Conservation (phyloP, 1,139 yeast species). For the Lodderomyces elongisporus region DNA sequence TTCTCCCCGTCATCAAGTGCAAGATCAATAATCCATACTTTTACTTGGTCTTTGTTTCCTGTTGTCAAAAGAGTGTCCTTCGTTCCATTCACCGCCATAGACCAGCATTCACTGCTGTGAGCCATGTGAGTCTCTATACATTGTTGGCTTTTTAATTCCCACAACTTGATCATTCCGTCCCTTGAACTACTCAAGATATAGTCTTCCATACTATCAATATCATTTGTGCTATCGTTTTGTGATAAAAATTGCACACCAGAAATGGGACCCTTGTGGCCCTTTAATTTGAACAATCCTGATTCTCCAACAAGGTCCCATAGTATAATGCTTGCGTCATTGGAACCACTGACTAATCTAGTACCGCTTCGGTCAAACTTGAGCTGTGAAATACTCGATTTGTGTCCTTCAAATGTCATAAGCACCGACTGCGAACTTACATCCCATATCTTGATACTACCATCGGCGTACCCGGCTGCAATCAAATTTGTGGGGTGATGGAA, state of each 20-base stretch:
- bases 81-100: slow-evolving; percentile 46
- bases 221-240: slow-evolving; percentile 18
- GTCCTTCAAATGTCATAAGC: slow-evolving; percentile 80
- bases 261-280: slow-evolving; percentile 86
- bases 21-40: slow-evolving; percentile 72
- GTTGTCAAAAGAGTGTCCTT: slow-evolving; percentile 55
- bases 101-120: slow-evolving; percentile 92
- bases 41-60: slow-evolving; percentile 77
- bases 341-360: slow-evolving; percentile 80
- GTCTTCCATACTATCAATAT: slow-evolving; percentile 54
- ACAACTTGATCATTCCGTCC: slow-evolving; percentile 84
- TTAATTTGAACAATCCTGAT: slow-evolving; percentile 77
- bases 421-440: slow-evolving; percentile 77
- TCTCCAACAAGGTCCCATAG: slow-evolving; percentile 96
- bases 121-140: slow-evolving; percentile 94
- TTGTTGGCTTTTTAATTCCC: slow-evolving; percentile 89
- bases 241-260: slow-evolving; percentile 60
- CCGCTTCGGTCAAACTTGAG: slow-evolving; percentile 75
- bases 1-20: slow-evolving; percentile 47
- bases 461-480: slow-evolving; percentile 83
- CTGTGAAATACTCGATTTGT: slow-evolving; percentile 66
- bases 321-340: slow-evolving; percentile 76
- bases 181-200: slow-evolving; percentile 75
- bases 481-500: slow-evolving; percentile 61
- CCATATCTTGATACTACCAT: slow-evolving; percentile 92